Percentiles rank a stretch among this genome's conserved stretches.
Conservation (phyloP, 2,329 filamentous ascomycete genomes). For the Pseudogymnoascus pannorum region DNA sequence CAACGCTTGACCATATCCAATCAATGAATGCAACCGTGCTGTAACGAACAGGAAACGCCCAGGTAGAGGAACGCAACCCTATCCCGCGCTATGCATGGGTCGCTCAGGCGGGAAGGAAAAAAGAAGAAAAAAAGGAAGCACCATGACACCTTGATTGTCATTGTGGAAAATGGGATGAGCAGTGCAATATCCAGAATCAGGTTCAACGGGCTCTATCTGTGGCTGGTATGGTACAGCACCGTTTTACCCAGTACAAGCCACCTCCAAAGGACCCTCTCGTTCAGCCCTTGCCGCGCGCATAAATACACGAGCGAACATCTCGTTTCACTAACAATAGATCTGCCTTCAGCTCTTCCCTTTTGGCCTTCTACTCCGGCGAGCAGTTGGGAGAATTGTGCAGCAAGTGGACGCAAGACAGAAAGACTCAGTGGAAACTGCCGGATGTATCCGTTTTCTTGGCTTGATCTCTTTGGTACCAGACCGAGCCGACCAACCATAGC, state of each 20-base stretch:
- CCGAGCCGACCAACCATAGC: slow-evolving; percentile 1
- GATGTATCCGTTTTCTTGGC: slow-evolving; percentile 1
- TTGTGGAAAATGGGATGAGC: not conserved
- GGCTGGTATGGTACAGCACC: not conserved
- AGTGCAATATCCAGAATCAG: not conserved
- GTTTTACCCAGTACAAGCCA: slow-evolving; percentile 5
- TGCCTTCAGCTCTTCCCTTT: not conserved
- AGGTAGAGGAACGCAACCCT: not conserved
- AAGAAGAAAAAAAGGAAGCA: not conserved
- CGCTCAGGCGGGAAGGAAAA: not conserved
- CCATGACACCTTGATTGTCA: too few species aligned
- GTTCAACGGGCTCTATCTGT: not conserved
- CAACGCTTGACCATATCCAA: slow-evolving; percentile 1
- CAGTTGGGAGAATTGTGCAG: not conserved
- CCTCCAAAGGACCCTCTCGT: not conserved
- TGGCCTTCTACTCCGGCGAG: not conserved
- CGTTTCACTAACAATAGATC: slow-evolving; percentile 5
- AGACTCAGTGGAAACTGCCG: not conserved
- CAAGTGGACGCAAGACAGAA: not conserved
- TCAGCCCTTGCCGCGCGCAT: not conserved
- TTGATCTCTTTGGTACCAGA: not conserved
- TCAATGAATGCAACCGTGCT: not conserved
- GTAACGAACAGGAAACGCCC: not conserved
- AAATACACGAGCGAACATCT: slow-evolving; percentile 5
- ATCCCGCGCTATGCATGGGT: not conserved